Percentiles rank a stretch among this genome's conserved stretches.
phyloP scores from a whole-genome alignment of 202 grass and related monocot genomes.

The Bolboschoenoplectus hybrid region DNA sequence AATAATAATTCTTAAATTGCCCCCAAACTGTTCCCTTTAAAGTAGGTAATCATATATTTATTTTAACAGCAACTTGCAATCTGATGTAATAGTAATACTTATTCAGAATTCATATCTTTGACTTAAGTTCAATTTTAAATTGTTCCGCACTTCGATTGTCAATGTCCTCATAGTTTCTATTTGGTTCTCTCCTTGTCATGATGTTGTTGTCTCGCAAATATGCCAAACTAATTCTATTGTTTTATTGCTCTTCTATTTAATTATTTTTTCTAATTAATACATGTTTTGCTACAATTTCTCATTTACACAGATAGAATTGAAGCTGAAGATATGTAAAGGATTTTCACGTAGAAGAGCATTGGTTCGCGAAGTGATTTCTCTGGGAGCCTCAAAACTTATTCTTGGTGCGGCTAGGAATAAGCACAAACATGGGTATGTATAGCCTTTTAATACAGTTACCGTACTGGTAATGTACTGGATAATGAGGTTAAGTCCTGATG shows the following conservation, averaged over 20 bases:
- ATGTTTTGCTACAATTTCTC: background rate
- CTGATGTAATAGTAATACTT: background rate
- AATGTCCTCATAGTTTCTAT: background rate
- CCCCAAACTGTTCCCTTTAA: background rate
- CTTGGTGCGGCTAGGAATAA: conserved; percentile 68
- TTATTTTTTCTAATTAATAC: background rate
- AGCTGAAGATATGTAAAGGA: conserved; percentile 92
- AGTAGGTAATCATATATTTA: background rate
- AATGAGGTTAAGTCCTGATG: background rate
- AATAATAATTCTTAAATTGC: background rate
- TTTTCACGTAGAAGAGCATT: conserved; percentile 72
- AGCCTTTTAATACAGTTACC: background rate
- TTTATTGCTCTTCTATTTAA: background rate
- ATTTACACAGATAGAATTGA: conserved; percentile 74
- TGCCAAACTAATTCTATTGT: background rate
- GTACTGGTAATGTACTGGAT: background rate
- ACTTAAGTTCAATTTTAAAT: background rate
- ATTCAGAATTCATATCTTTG: background rate
- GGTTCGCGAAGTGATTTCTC: conserved; percentile 64
- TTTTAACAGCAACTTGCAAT: background rate
- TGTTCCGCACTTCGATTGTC: background rate
- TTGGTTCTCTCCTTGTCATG: background rate
- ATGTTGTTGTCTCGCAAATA: background rate
- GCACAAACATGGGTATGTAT: conserved; percentile 57
- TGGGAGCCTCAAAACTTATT: conserved; percentile 71